Percentiles rank a stretch among this genome's conserved stretches.
These are phyloP conservation scores for Jimgerdemannia lactiflua DNA, from an alignment of 192 early-diverging fungal genomes.

Conservation along the genomic window DNA sequence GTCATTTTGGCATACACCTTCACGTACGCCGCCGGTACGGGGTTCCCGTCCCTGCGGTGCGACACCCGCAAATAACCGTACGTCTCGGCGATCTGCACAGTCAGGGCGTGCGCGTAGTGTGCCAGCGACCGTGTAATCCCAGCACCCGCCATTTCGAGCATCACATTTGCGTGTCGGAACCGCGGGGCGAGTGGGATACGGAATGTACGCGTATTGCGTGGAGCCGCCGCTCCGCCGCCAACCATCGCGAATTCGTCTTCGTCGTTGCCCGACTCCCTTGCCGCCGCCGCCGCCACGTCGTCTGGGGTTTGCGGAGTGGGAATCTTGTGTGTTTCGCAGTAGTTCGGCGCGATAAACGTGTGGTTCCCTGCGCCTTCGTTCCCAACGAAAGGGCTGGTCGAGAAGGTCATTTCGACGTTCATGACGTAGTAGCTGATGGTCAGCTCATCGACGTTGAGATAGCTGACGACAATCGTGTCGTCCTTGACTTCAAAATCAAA, in stretches of 20 bases:
- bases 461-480: slow-evolving; percentile 26
- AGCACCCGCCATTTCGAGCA: slow-evolving; percentile 25
- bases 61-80: slow-evolving; percentile 36
- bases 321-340: slow-evolving; percentile 20
- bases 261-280: not conserved
- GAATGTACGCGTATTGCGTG: slow-evolving; percentile 8
- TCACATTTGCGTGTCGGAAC: slow-evolving; percentile 27
- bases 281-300: not conserved
- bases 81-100: slow-evolving; percentile 33
- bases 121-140: slow-evolving; percentile 29
- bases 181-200: slow-evolving; percentile 17
- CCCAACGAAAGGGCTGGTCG: slow-evolving; percentile 33
- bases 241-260: slow-evolving; percentile 7
- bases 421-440: slow-evolving; percentile 40
- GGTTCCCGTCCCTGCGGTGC: slow-evolving; percentile 19
- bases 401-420: slow-evolving; percentile 50
- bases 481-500: slow-evolving; percentile 39
- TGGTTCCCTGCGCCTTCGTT: slow-evolving; percentile 12
- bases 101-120: slow-evolving; percentile 37
- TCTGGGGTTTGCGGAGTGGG: not conserved
- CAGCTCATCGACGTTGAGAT: slow-evolving; percentile 28
- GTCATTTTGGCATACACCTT: slow-evolving; percentile 46
- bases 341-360: slow-evolving; percentile 38
- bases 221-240: slow-evolving; percentile 11
- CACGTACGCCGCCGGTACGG: slow-evolving; percentile 42